A percentile compares a stretch with the other conserved stretches of the same genome.
Evolutionary conservation across 768 basidiomycete species (phyloP).

Genomic region (Hygrophoropsis aurantiaca): DNA sequence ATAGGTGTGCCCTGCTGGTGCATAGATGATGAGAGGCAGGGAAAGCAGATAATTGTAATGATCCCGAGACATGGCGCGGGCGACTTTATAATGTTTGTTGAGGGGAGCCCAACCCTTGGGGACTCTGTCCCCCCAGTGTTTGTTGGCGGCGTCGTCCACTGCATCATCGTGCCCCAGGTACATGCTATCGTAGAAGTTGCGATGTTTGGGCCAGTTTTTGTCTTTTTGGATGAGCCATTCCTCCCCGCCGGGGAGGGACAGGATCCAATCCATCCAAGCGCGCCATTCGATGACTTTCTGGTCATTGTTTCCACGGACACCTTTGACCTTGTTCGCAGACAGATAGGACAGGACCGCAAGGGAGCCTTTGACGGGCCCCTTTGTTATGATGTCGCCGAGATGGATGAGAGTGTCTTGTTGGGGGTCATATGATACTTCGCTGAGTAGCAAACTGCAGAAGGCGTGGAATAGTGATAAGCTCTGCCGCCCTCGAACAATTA

Average conservation of each 20-base stretch:
- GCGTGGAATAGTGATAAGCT: conserved; percentile 6
- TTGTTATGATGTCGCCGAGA: conserved; percentile 80
- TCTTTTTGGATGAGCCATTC: conserved; percentile 60
- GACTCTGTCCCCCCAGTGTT: conserved; percentile 48
- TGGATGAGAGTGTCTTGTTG: conserved; percentile 71
- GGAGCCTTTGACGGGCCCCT: conserved; percentile 61
- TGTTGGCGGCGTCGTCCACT: conserved; percentile 38
- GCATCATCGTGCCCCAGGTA: conserved; percentile 28
- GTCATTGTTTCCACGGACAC: conserved; percentile 94
- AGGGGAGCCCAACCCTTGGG: conserved; percentile 76
- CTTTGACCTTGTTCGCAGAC: conserved; percentile 59
- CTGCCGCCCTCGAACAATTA: background rate
- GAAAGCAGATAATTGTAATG: conserved; percentile 73
- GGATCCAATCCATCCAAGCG: conserved; percentile 82
- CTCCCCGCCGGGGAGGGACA: conserved; percentile 35
- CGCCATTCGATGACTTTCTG: conserved; percentile 90
- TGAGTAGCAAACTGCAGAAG: conserved; percentile 57
- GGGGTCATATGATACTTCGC: conserved; percentile 58
- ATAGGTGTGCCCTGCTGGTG: conserved; percentile 72
- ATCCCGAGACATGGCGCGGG: conserved; percentile 57
- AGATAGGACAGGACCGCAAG: conserved; percentile 65
- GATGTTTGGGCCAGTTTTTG: conserved; percentile 34
- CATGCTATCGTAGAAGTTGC: conserved; percentile 22
- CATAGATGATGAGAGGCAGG: conserved; percentile 74
- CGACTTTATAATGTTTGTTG: conserved; percentile 75